Conservation (phyloP, 225 moss, liverwort and hornwort genomes). For the Sphagnum contortum region DNA sequence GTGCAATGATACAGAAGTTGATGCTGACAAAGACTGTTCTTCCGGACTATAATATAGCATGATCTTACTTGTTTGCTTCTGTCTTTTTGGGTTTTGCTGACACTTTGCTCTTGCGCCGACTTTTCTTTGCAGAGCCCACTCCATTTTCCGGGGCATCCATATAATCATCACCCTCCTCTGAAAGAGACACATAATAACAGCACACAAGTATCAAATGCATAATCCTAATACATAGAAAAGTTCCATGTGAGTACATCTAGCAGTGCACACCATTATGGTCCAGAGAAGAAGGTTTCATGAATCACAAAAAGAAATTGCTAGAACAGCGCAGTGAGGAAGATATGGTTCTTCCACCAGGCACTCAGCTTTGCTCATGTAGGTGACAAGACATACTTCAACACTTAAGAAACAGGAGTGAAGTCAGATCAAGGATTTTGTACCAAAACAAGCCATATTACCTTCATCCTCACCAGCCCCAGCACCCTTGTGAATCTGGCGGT, state of each 20-base stretch:
- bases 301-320: too few species aligned
- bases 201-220: not conserved
- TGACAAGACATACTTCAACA: too few species aligned
- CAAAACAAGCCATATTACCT: slow-evolving; percentile 20
- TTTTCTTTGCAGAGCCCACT: slow-evolving; percentile 49
- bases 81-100: slow-evolving; percentile 39
- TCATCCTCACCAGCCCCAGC: slow-evolving; percentile 48
- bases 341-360: too few species aligned
- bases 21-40: too few species aligned
- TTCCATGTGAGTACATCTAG: not conserved
- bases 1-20: too few species aligned
- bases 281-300: too few species aligned
- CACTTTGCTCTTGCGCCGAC: slow-evolving; percentile 53
- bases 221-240: not conserved
- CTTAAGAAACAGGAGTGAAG: too few species aligned
- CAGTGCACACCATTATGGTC: too few species aligned
- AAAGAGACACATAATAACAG: slow-evolving; percentile 1
- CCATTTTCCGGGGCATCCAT: slow-evolving; percentile 45
- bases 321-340: too few species aligned
- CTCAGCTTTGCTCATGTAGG: too few species aligned
- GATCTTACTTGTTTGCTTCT: slow-evolving; percentile 41
- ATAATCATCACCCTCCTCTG: slow-evolving; percentile 46
- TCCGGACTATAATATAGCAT: too few species aligned
- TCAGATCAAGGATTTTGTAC: too few species aligned
- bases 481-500: slow-evolving; percentile 79